Percentiles rank a stretch among this genome's conserved stretches.
These are phyloP conservation scores for Podospora sp. DNA, from an alignment of 495 filamentous ascomycete genomes.

Conservation along the genomic window DNA sequence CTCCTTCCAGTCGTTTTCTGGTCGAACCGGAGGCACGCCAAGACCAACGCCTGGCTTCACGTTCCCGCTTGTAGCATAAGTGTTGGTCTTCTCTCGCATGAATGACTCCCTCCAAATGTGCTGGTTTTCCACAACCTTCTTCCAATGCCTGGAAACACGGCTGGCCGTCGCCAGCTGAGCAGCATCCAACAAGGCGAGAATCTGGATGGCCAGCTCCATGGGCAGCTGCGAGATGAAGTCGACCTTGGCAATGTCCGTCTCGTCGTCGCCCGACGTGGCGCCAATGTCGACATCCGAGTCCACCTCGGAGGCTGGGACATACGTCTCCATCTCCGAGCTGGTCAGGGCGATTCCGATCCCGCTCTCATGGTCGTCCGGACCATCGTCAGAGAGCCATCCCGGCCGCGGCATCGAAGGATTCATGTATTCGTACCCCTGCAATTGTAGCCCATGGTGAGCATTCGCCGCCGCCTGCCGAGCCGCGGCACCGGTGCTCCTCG, in stretches of 20 bases:
- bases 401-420: slow-evolving; percentile 37
- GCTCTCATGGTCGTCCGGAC: slow-evolving; percentile 69
- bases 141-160: slow-evolving; percentile 67
- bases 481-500: slow-evolving; percentile 61
- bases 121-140: slow-evolving; percentile 59
- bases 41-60: slow-evolving; percentile 49
- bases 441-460: slow-evolving; percentile 50
- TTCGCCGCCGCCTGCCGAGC: slow-evolving; percentile 71
- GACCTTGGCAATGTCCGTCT: slow-evolving; percentile 42
- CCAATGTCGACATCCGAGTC: slow-evolving; percentile 41
- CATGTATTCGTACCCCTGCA: slow-evolving; percentile 62
- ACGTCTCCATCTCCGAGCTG: slow-evolving; percentile 47
- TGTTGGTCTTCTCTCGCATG: slow-evolving; percentile 61
- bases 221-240: slow-evolving; percentile 74
- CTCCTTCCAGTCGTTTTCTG: slow-evolving; percentile 75
- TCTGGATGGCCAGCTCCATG: slow-evolving; percentile 68
- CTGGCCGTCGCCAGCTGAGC: slow-evolving; percentile 62
- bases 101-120: slow-evolving; percentile 82
- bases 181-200: slow-evolving; percentile 71
- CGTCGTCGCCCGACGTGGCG: slow-evolving; percentile 42
- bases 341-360: slow-evolving; percentile 78
- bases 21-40: slow-evolving; percentile 52
- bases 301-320: slow-evolving; percentile 31
- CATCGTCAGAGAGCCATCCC: slow-evolving; percentile 40
- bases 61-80: slow-evolving; percentile 53